Conservation (phyloP, 2,329 filamentous ascomycete species). For the Aspergillus hortae region DNA sequence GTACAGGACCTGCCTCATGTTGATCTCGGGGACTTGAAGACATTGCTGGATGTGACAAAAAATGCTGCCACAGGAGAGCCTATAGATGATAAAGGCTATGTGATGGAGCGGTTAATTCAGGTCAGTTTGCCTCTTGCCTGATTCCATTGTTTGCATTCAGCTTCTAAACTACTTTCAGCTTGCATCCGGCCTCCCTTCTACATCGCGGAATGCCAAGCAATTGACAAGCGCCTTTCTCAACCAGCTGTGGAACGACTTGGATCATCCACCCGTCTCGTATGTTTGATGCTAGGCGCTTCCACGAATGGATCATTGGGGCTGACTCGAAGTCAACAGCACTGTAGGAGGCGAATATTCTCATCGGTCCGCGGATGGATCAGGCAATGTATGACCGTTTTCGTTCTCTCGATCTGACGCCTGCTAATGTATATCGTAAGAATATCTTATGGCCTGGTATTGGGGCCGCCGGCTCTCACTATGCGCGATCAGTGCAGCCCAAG, state of each 20-base stretch:
- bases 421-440: constrained; percentile 47
- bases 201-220: constrained; percentile 29
- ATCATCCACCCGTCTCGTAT: constrained; percentile 52
- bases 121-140: constrained; percentile 17
- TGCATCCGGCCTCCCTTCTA: constrained; percentile 34
- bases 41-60: constrained; percentile 39
- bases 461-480: constrained; percentile 64
- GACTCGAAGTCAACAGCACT: constrained; percentile 24
- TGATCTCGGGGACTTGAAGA: constrained; percentile 44
- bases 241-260: constrained; percentile 52
- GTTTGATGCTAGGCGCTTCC: constrained; percentile 22
- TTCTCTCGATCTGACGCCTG: constrained; percentile 14
- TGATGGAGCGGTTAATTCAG: constrained; percentile 58
- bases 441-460: constrained; percentile 62
- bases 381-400: constrained; percentile 30
- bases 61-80: constrained; percentile 48
- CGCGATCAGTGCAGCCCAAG: constrained; percentile 59
- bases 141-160: background rate
- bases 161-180: constrained; percentile 20
- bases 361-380: constrained; percentile 38
- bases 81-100: constrained; percentile 59
- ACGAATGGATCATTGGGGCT: constrained; percentile 17
- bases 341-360: constrained; percentile 34
- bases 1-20: constrained; percentile 47
- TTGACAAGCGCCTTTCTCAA: constrained; percentile 52